Percentiles rank a stretch among this genome's conserved stretches.
Evolutionary conservation across 768 basidiomycete genomes (phyloP).

Genomic region (Termitomyces sp.): DNA sequence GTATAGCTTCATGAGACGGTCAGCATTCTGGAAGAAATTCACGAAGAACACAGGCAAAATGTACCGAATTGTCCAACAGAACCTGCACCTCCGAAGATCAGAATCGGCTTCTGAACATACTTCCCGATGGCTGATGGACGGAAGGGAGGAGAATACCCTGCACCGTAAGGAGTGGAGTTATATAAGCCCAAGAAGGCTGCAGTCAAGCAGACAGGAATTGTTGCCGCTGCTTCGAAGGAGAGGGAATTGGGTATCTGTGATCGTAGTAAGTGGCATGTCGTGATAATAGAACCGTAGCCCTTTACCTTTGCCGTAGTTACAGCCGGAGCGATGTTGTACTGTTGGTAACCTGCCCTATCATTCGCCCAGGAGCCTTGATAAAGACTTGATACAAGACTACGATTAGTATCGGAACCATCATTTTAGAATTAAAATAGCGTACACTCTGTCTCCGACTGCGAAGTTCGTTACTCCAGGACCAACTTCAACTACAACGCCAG

Average conservation of each 20-base stretch:
- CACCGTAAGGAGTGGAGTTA: conserved; percentile 9
- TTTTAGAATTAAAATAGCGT: background rate
- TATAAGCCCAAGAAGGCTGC: conserved; percentile 36
- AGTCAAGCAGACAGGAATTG: conserved; percentile 37
- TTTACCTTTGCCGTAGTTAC: conserved; percentile 30
- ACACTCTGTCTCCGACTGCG: conserved; percentile 32
- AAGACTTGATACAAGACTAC: conserved; percentile 19
- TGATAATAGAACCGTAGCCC: conserved; percentile 3
- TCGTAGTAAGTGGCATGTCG: background rate
- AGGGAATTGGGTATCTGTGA: conserved; percentile 34
- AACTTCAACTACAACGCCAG: conserved; percentile 35
- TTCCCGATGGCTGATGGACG: conserved; percentile 4
- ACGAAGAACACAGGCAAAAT: background rate
- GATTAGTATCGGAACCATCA: conserved; percentile 5
- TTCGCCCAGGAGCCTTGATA: conserved; percentile 32
- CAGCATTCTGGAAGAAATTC: background rate
- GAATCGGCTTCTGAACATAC: conserved; percentile 14
- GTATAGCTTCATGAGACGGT: conserved; percentile 28
- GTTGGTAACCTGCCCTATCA: conserved; percentile 33
- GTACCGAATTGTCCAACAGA: conserved; percentile 20
- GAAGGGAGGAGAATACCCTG: conserved; percentile 13
- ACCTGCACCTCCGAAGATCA: conserved; percentile 19
- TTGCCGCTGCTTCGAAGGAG: conserved; percentile 39
- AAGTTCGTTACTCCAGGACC: conserved; percentile 31
- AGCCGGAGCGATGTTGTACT: conserved; percentile 24